Evolutionary conservation across 1,284 basidiomycete genomes (phyloP).

Genomic region (Fomitopsis pinicola): DNA sequence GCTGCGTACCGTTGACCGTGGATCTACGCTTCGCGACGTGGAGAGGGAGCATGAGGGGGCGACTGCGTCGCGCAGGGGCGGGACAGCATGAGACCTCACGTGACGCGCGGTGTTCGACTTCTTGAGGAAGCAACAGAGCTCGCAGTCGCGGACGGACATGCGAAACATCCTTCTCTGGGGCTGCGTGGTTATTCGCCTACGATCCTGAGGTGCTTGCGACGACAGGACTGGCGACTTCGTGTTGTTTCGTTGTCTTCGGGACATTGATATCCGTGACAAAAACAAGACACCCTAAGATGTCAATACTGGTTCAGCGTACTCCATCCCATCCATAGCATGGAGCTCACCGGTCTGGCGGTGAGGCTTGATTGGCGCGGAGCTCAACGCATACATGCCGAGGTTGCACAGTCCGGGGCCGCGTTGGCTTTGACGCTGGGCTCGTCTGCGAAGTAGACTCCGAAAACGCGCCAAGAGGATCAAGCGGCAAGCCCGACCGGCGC

Average conservation of each 20-base stretch:
- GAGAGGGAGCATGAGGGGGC: conserved; percentile 17
- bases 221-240: not conserved
- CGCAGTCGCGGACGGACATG: conserved; percentile 6
- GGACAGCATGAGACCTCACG: conserved; percentile 5
- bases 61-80: conserved; percentile 6
- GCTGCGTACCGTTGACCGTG: not conserved
- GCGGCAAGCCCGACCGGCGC: not conserved
- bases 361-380: not conserved
- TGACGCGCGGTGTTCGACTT: conserved; percentile 8
- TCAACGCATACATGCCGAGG: conserved; percentile 7
- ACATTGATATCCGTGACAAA: not conserved
- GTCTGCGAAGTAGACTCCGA: conserved; percentile 13
- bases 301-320: not conserved
- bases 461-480: conserved; percentile 9
- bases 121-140: conserved; percentile 17
- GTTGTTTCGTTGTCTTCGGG: not conserved
- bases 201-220: not conserved
- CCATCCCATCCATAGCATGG: not conserved
- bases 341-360: not conserved
- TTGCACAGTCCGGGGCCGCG: conserved; percentile 11
- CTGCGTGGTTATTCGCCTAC: not conserved
- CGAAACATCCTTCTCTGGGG: not conserved
- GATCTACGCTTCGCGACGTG: conserved; percentile 5
- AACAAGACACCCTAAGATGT: not conserved
- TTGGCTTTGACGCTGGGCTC: not conserved